Evolutionary conservation across 768 basidiomycete genomes (phyloP), one percentile per base, ranked within the genome.

Genomic region (Paxillus ammoniavirescens): DNA sequence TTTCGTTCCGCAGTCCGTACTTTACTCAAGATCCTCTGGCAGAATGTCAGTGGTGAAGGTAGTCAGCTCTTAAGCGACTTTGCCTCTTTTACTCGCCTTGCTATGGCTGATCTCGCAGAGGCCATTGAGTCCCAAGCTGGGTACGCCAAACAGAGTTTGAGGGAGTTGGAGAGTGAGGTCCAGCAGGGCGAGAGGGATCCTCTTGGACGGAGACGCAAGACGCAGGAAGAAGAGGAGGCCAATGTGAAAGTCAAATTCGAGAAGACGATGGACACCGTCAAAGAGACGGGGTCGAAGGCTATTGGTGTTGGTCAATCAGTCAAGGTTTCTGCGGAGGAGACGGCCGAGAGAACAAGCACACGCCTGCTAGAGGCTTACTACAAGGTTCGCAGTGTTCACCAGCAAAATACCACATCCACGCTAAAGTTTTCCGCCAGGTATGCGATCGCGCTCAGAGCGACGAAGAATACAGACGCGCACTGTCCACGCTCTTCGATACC

Each of bases 41-140:
- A 75, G 2, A 82, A 78, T 28, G 42, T 84, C 23, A 69, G 79
- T 0, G 73, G 77, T 4, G 86, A 87, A 63, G 78, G 81, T 13
- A 68, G 72, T 41, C 75, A 76, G 33, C 70, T 87, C 23, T 72
- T 86, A 58, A 68, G 75, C 49, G 87, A 89, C 65, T 79, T 88
- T 59, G 74, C 83, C 5, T 87, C 86, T 28, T 82, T 89, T 57
- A 59, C 77, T 1, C 82, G 88, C 0, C 76, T 87, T 30, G 77
- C 84, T 2, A 69, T 89, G 42, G 86, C 87, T 0, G 85, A 89
- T 51, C 78, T 81, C 0, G 86, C 86, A 0, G 86, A 86, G 48
- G 67, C 77, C 15, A 54, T 89, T 17, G 82, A 87, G 57, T 60
- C 66, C 0, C 73, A 75, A 47, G 88, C 86, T 0, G 70, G 73